Evolutionary conservation across 1,139 yeast genomes (phyloP), one percentile per base, ranked within the genome.

Genomic region (Ashbya aceris): DNA sequence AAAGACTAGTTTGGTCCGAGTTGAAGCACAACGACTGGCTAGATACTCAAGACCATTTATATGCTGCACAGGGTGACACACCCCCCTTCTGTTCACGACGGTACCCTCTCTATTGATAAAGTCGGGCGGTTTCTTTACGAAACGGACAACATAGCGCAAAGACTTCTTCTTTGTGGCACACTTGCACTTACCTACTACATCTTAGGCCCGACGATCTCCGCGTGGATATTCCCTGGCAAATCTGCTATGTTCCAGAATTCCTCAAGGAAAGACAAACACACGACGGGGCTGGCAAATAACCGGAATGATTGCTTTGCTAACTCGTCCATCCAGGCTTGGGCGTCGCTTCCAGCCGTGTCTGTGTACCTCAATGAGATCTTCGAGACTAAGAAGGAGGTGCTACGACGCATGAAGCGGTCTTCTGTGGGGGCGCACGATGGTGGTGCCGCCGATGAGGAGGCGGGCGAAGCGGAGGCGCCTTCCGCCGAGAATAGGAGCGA

Each of bases 251-350:
- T 40, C 38, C 30, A 41, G 17, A 41, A 43, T n/a, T 54, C 64
- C 2, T 77, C 73, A 50, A 67, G 87, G 55, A 79, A 79, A n/a
- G 93, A 79, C 54, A 79, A 74, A 51, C 69, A 77, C 56, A 83
- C 95, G 11, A 85, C 93, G 0, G 96, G 96, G 2, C 67, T 89
- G 38, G 70, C 80, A 50, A 91, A 89, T 60, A 70, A 80, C 49
- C 75, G 91, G 46, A 85, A 85, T 54, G 96, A 87, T 59, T 89
- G 97, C 61, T 89, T 85, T 65, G 96, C 95, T 47, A 89, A 91
- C 56, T 77, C 94, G n/a, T 80, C 89, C 1, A 59, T 91, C 17
- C 97, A 89, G 60, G 93, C 96, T 0, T 73, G 89, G 47, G 78
- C 86, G 11, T 67, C 94, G 0, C 62, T 84, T 27, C 81, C 87